Evolutionary conservation across 2,329 filamentous ascomycete species (phyloP), one percentile per base, ranked within the genome.

Genomic region (Sporothrix curviconia): DNA sequence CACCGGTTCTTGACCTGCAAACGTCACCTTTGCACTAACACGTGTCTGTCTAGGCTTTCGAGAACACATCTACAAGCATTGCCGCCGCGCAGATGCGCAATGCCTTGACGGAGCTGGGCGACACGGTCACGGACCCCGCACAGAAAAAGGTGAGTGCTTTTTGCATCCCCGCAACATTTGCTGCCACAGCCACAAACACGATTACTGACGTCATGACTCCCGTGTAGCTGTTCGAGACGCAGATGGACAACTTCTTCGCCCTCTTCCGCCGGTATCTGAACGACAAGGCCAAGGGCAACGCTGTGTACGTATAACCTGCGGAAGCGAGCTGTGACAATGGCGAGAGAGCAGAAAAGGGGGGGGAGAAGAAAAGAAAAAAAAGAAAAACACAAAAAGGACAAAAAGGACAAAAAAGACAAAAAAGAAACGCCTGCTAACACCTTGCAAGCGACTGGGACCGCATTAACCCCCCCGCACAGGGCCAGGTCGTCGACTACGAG

Each of bases 211-310:
- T 36, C 30, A 46, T 59, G 47, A 57, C 32, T 6, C 17, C 34
- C 9, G 11, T 9, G 12, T 65, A 90, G 89, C 85, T 95, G 65
- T 97, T 97, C 74, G 92, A 97, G 79, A 95, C 92, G 4, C 92
- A 99, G 78, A 97, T 96, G 92, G 94, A 99, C 84, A 99, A 99
- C 85, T 99, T 99, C 82, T 99, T 99, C 72, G 87, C 91, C 61
- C 87, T 99, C 62, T 99, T 99, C 87, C 89, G 94, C 71, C 86
- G 94, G 76, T 99, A 96, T 77, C 80, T 99, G 63, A 96, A 96
- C 72, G 94, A 97, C 79, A 96, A 96, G 82, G 92, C 94, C 70
- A 97, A 97, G 85, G 92, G 92, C 73, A 96, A 94, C 72, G 85
- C 85, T 53, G 84, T 94, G 82, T 87, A 80, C 64, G 83, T 74